A percentile compares a stretch with the other conserved stretches of the same genome.
These are phyloP conservation scores for Dysphania ambrosioides DNA, from an alignment of 148 eudicot species.

Conservation along the genomic window DNA sequence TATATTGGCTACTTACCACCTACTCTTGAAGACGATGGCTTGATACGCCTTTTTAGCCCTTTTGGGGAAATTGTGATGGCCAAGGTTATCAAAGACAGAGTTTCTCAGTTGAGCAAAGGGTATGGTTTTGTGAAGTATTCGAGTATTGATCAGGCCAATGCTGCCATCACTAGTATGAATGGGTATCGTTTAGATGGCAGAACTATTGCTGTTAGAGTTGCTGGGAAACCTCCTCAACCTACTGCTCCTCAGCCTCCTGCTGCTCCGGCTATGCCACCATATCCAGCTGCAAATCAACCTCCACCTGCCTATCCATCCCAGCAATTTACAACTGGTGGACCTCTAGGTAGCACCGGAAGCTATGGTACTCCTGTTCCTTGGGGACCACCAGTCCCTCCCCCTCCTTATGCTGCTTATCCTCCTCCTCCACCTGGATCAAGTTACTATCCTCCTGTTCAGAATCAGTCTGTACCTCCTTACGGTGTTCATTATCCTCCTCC, in stretches of 20 bases:
- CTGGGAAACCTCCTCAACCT: slow-evolving; percentile 87
- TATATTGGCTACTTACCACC: slow-evolving; percentile 86
- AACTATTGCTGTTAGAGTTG: slow-evolving; percentile 83
- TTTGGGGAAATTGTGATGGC: slow-evolving; percentile 86
- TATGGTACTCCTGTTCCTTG: slow-evolving; percentile 67
- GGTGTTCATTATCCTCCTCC: slow-evolving; percentile 65
- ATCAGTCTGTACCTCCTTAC: slow-evolving; percentile 55
- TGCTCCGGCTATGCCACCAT: slow-evolving; percentile 41
- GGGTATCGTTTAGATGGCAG: slow-evolving; percentile 72
- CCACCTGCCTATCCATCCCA: slow-evolving; percentile 64
- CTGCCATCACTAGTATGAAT: slow-evolving; percentile 73
- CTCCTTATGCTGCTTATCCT: slow-evolving; percentile 55
- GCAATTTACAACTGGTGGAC: slow-evolving; percentile 56
- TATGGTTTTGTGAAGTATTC: slow-evolving; percentile 95
- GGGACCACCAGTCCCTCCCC: slow-evolving; percentile 69
- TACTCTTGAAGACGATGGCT: slow-evolving; percentile 69
- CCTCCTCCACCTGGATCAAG: slow-evolving; percentile 70
- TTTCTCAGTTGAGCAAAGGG: slow-evolving; percentile 73
- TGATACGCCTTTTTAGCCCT: slow-evolving; percentile 62
- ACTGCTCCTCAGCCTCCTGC: slow-evolving; percentile 62
- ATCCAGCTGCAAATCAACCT: slow-evolving; percentile 46
- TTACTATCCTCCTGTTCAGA: slow-evolving; percentile 48
- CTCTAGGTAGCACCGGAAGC: slow-evolving; percentile 39
- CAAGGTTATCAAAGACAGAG: slow-evolving; percentile 73
- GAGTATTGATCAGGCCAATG: slow-evolving; percentile 62